Evolutionary conservation across 202 grass and related monocot species (phyloP).

Genomic region (Panicum virgatum): DNA sequence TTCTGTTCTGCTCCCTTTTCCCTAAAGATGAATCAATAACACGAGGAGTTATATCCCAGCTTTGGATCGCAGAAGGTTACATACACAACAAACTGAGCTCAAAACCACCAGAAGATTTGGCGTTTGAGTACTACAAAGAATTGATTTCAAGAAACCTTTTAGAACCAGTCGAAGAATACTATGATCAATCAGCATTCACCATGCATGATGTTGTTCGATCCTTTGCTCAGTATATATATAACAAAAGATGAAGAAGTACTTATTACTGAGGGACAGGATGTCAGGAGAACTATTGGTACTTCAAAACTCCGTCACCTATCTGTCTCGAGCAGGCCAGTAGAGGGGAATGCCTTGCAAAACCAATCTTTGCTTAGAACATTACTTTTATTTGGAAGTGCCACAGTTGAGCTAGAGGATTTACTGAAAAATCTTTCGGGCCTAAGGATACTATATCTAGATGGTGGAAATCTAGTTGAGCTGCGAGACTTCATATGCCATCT

Average conservation of each 20-base stretch:
- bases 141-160: slow-evolving; percentile 42
- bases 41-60: accelerated
- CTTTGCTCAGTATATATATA: background rate
- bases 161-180: background rate
- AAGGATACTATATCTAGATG: background rate
- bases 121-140: background rate
- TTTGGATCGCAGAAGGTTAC: slow-evolving; percentile 33
- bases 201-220: background rate
- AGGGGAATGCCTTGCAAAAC: background rate
- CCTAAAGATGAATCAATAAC: background rate
- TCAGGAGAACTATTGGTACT: background rate
- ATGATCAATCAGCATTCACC: background rate
- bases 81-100: background rate
- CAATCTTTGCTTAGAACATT: background rate
- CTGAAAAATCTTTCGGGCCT: background rate
- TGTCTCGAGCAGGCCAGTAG: background rate
- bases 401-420: background rate
- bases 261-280: background rate
- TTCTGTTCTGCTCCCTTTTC: slow-evolving; percentile 32
- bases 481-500: slow-evolving; percentile 8
- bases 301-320: slow-evolving; percentile 10
- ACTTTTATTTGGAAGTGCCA: background rate
- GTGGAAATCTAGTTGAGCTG: background rate
- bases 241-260: background rate
- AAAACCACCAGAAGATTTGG: background rate